Evolutionary conservation across 2,329 filamentous ascomycete genomes (phyloP).

Genomic region (Calonectria crousiana): DNA sequence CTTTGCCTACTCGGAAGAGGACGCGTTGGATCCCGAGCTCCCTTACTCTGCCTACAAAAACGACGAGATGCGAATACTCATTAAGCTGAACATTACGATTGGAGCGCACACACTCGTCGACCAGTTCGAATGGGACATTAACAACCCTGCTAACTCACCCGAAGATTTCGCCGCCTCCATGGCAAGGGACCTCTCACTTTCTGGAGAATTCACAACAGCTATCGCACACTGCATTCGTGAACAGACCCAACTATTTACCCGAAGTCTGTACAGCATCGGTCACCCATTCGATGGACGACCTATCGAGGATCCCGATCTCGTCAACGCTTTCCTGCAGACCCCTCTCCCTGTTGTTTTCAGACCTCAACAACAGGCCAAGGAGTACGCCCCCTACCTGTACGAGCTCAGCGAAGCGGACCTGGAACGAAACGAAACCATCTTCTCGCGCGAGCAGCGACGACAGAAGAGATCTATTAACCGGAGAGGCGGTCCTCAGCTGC

Average conservation of each 20-base stretch:
- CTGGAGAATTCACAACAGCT: conserved; percentile 95
- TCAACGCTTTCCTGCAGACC: conserved; percentile 86
- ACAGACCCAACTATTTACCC: conserved; percentile 93
- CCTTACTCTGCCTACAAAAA: conserved; percentile 97
- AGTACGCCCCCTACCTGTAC: conserved; percentile 93
- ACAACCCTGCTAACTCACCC: conserved; percentile 91
- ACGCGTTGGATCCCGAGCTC: conserved; percentile 87
- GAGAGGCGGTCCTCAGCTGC: conserved; percentile 89
- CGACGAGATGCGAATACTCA: conserved; percentile 95
- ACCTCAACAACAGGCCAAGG: conserved; percentile 91
- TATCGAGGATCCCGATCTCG: conserved; percentile 91
- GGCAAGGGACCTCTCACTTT: conserved; percentile 89
- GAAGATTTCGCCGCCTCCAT: conserved; percentile 94
- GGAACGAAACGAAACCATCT: conserved; percentile 90
- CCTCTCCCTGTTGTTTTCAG: conserved; percentile 87
- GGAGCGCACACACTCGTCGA: conserved; percentile 94
- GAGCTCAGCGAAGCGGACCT: conserved; percentile 92
- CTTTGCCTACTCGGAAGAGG: conserved; percentile 89
- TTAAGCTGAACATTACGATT: conserved; percentile 98
- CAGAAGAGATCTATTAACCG: conserved; percentile 97
- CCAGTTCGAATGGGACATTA: conserved; percentile 99
- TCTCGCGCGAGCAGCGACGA: conserved; percentile 91
- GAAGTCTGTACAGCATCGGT: conserved; percentile 91
- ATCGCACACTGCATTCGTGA: conserved; percentile 98
- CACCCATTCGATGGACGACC: conserved; percentile 96